Percentiles rank a stretch among this genome's conserved stretches.
phyloP scores from a whole-genome alignment of 495 filamentous ascomycete species.

The Podospora bellae-mahoneyi region DNA sequence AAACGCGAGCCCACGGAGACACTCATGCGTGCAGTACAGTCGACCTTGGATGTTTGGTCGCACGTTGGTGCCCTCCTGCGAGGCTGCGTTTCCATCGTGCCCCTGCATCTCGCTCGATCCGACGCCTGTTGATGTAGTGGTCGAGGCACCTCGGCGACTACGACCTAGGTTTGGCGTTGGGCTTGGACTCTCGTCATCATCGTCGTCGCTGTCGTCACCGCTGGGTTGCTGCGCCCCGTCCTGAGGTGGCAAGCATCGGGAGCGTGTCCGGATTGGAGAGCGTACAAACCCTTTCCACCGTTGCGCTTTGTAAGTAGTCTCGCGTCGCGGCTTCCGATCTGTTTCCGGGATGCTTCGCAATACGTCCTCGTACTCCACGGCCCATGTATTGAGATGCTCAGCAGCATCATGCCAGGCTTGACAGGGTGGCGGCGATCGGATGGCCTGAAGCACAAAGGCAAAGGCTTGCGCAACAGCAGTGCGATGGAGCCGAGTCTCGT shows the following conservation, averaged over 20 bases:
- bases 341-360: slow-evolving; percentile 31
- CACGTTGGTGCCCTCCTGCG: too few relatives aligned
- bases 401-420: slow-evolving; percentile 38
- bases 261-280: slow-evolving; percentile 32
- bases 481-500: slow-evolving; percentile 36
- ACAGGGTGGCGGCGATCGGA: slow-evolving; percentile 19
- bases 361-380: slow-evolving; percentile 38
- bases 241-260: slow-evolving; percentile 7
- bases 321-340: slow-evolving; percentile 25
- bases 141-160: too few relatives aligned
- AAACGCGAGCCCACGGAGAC: too few relatives aligned
- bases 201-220: neutral
- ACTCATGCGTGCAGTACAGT: too few relatives aligned
- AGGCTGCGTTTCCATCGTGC: too few relatives aligned
- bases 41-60: too few relatives aligned
- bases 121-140: too few relatives aligned
- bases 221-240: neutral
- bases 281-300: slow-evolving; percentile 30
- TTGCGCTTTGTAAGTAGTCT: slow-evolving; percentile 28
- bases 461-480: slow-evolving; percentile 48
- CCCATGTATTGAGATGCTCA: slow-evolving; percentile 34
- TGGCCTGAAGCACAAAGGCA: slow-evolving; percentile 46
- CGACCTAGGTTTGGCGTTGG: too few relatives aligned
- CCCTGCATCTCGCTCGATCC: too few relatives aligned
- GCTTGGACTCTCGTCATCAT: neutral